These are phyloP conservation scores for Pyrus communis DNA, from an alignment of 306 rosid species.

Conservation along the genomic window DNA sequence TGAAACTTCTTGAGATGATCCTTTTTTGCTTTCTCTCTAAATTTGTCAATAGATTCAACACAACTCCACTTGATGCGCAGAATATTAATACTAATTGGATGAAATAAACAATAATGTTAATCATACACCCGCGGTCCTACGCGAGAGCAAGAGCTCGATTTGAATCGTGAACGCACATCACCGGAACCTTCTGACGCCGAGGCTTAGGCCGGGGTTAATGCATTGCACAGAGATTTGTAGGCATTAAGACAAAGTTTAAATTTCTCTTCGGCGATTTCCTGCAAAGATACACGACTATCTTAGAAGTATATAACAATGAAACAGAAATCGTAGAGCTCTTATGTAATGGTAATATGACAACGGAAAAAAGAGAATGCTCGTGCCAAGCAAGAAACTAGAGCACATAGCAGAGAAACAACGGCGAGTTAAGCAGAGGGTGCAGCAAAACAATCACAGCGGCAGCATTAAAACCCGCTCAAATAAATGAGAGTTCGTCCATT, in stretches of 20 bases:
- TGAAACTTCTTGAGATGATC: too few relatives aligned
- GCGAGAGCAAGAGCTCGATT: too few relatives aligned
- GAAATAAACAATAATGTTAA: too few relatives aligned
- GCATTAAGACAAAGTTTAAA: conserved; percentile 68
- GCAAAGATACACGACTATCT: conserved; percentile 16
- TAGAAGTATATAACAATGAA: background rate
- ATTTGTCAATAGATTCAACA: background rate
- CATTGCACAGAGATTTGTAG: conserved; percentile 68
- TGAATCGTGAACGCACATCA: background rate
- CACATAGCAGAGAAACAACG: background rate
- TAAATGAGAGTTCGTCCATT: background rate
- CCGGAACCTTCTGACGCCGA: background rate
- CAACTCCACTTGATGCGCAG: too few relatives aligned
- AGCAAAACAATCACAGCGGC: background rate
- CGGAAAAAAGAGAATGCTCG: background rate
- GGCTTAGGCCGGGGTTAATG: conserved; percentile 45
- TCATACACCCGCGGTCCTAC: too few relatives aligned
- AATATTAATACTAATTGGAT: too few relatives aligned
- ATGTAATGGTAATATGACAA: background rate
- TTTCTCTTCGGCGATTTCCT: conserved; percentile 76
- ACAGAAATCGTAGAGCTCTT: background rate
- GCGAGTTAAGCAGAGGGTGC: background rate
- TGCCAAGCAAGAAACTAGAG: background rate
- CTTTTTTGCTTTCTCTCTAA: background rate
- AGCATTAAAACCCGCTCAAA: background rate